phyloP scores from a whole-genome alignment of 2,329 filamentous ascomycete genomes.

The Alternaria viburni region DNA sequence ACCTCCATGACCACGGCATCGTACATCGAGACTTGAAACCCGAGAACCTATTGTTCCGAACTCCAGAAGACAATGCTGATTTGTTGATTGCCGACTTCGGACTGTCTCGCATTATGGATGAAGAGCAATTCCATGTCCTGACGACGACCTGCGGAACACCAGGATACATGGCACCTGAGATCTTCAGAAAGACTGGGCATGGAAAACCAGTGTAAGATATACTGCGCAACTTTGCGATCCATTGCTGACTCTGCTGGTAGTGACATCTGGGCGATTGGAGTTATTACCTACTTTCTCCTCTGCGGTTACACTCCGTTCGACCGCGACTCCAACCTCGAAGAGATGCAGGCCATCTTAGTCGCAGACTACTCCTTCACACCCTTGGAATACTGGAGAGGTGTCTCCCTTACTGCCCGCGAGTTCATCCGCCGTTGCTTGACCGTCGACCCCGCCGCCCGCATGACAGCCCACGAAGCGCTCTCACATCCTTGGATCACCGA shows the following conservation, averaged over 20 bases:
- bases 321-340: slow-evolving; percentile 94
- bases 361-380: slow-evolving; percentile 97
- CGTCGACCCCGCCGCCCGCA: slow-evolving; percentile 82
- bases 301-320: slow-evolving; percentile 99
- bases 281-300: slow-evolving; percentile 97
- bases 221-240: background rate
- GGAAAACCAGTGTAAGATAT: slow-evolving; percentile 82
- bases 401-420: slow-evolving; percentile 81
- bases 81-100: slow-evolving; percentile 97
- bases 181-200: slow-evolving; percentile 98
- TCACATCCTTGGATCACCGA: slow-evolving; percentile 70
- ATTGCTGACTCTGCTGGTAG: slow-evolving; percentile 47
- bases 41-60: slow-evolving; percentile 95
- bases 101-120: slow-evolving; percentile 95
- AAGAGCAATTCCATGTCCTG: slow-evolving; percentile 96
- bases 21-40: slow-evolving; percentile 98
- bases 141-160: slow-evolving; percentile 98
- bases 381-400: slow-evolving; percentile 93
- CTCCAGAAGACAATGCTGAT: slow-evolving; percentile 96
- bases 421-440: slow-evolving; percentile 94
- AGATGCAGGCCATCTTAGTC: slow-evolving; percentile 98
- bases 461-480: slow-evolving; percentile 84
- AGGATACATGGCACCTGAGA: slow-evolving; percentile 98
- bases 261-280: slow-evolving; percentile 96
- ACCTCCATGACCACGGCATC: slow-evolving; percentile 97